These are phyloP conservation scores for Penicillium mononematosum DNA, from an alignment of 495 filamentous ascomycete species.

Conservation along the genomic window DNA sequence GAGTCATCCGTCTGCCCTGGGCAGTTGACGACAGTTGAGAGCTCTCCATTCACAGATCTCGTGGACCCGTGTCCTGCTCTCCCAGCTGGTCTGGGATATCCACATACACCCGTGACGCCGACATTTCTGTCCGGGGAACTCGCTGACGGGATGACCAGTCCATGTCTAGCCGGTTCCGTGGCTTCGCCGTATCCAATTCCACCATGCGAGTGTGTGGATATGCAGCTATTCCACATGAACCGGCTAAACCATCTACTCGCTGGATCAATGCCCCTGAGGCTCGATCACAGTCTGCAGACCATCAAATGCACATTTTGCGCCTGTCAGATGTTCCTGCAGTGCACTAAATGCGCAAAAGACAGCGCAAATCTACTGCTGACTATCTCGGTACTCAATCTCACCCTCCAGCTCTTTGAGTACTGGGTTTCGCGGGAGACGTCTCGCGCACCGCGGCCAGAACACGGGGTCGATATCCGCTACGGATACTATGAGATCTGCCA, in stretches of 20 bases:
- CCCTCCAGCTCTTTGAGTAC: slow-evolving; percentile 39
- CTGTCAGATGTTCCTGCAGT: slow-evolving; percentile 40
- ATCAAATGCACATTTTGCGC: slow-evolving; percentile 36
- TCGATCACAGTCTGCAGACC: slow-evolving; percentile 41
- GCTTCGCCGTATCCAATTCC: slow-evolving; percentile 22
- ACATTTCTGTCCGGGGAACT: slow-evolving; percentile 36
- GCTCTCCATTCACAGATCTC: slow-evolving; percentile 25
- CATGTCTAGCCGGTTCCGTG: slow-evolving; percentile 28
- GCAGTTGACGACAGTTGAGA: slow-evolving; percentile 17
- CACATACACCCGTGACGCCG: slow-evolving; percentile 38
- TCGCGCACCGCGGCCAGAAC: slow-evolving; percentile 19
- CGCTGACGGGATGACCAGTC: slow-evolving; percentile 33
- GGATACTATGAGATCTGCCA: slow-evolving; percentile 41
- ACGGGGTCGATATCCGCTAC: slow-evolving; percentile 31
- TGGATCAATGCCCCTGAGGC: slow-evolving; percentile 32
- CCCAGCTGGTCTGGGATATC: slow-evolving; percentile 25
- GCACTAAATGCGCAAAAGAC: slow-evolving; percentile 38
- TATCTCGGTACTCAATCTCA: slow-evolving; percentile 36
- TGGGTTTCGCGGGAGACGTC: slow-evolving; percentile 34
- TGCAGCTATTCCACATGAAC: slow-evolving; percentile 36
- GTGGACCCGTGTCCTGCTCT: slow-evolving; percentile 22
- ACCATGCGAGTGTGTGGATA: slow-evolving; percentile 39
- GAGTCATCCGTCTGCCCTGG: slow-evolving; percentile 27
- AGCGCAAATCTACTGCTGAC: slow-evolving; percentile 33
- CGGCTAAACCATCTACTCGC: slow-evolving; percentile 36